Percentiles rank a stretch among this genome's conserved stretches.
phyloP scores from a whole-genome alignment of 2,329 filamentous ascomycete species.

The Trematosphaeria pertusa region DNA sequence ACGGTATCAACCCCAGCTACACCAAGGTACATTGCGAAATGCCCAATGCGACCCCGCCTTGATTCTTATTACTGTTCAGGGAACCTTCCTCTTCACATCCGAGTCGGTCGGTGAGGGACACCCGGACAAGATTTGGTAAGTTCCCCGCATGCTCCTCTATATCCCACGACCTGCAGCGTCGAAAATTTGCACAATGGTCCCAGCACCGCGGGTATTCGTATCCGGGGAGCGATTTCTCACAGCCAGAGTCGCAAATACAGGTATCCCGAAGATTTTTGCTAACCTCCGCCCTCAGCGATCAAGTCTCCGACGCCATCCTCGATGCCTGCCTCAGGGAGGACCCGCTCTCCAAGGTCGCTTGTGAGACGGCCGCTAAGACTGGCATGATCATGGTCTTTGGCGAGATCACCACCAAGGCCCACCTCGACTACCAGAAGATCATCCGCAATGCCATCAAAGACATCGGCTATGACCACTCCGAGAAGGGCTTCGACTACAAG shows the following conservation, averaged over 20 bases:
- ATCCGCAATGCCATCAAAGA: conserved; percentile 96
- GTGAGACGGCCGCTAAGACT: conserved; percentile 99
- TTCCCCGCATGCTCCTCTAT: conserved; percentile 11
- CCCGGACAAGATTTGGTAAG: conserved; percentile 89
- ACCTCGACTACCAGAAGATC: conserved; percentile 96
- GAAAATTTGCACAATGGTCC: conserved; percentile 3
- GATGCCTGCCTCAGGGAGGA: conserved; percentile 96
- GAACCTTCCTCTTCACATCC: conserved; percentile 58
- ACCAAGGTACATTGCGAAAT: conserved; percentile 30
- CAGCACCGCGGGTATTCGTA: conserved; percentile 6
- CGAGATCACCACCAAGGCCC: conserved; percentile 97
- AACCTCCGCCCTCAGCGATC: conserved; percentile 65
- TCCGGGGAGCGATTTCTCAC: neutral
- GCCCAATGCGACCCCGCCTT: conserved; percentile 14
- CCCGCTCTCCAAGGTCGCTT: conserved; percentile 96
- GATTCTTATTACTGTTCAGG: conserved; percentile 32
- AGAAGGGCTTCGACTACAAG: conserved; percentile 99
- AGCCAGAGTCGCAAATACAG: neutral
- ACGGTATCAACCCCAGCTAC: conserved; percentile 29
- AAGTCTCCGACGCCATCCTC: conserved; percentile 97
- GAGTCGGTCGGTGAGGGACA: conserved; percentile 65
- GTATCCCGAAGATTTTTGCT: neutral
- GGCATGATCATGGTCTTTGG: conserved; percentile 88
- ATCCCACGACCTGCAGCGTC: neutral
- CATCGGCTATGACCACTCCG: conserved; percentile 96